Evolutionary conservation across 2,329 filamentous ascomycete genomes (phyloP).

Genomic region (Ascochyta pisi): DNA sequence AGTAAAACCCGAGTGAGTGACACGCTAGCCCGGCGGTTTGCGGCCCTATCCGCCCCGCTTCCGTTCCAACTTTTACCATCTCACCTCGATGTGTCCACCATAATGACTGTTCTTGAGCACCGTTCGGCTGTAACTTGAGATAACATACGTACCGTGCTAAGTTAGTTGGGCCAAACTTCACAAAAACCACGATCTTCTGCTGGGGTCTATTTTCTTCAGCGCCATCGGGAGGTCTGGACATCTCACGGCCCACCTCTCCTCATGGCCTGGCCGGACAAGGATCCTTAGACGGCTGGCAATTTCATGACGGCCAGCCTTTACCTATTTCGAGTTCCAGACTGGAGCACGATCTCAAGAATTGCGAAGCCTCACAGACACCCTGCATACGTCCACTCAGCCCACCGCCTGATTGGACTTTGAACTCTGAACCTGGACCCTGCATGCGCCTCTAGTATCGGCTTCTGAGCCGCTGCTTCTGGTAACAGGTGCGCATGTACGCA

Average conservation of each 20-base stretch:
- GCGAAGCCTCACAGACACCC: not conserved
- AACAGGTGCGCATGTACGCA: slow-evolving; percentile 4
- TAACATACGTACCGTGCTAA: no score
- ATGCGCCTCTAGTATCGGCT: not conserved
- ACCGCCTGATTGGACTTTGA: slow-evolving; percentile 3
- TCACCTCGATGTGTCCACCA: not conserved
- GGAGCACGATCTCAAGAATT: slow-evolving; percentile 1
- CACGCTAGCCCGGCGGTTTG: not conserved
- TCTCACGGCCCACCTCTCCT: not conserved
- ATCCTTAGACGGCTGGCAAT: slow-evolving; percentile 5
- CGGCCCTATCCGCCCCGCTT: slow-evolving; percentile 4
- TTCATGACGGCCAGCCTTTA: not conserved
- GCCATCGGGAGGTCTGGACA: not conserved
- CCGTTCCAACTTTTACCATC: not conserved
- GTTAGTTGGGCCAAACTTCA: no score
- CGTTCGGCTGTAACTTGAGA: not conserved
- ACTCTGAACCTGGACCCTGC: slow-evolving; percentile 4
- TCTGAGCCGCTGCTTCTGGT: not conserved
- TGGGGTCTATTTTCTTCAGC: not conserved
- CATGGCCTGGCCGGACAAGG: not conserved
- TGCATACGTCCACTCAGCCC: not conserved
- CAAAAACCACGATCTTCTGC: no score
- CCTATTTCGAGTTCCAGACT: not conserved
- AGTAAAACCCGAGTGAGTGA: not conserved
- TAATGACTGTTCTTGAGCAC: not conserved